A percentile compares a stretch with the other conserved stretches of the same genome.
Conservation (phyloP, 2,329 filamentous ascomycete species). For the Fusarium ambrosium region DNA sequence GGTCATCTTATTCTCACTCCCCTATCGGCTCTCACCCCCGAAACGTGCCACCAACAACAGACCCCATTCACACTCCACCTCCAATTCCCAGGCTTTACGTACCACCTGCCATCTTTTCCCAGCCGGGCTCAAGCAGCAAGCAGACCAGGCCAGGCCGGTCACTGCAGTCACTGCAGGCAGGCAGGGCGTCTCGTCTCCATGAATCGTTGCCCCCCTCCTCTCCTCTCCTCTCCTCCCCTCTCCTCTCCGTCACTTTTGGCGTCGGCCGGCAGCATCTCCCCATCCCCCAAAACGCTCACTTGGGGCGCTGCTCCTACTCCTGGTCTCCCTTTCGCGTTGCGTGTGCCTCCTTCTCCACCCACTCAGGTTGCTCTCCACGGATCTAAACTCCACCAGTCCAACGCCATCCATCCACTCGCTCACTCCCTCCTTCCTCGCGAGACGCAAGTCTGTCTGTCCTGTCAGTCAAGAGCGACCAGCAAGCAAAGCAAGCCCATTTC, state of each 20-base stretch:
- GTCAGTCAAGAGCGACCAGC: conserved; percentile 10
- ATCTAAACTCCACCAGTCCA: conserved; percentile 14
- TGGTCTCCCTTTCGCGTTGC: conserved; percentile 31
- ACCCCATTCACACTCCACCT: conserved; percentile 25
- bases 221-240: background rate
- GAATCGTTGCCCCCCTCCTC: background rate
- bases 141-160: background rate
- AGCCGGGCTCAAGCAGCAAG: background rate
- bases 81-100: conserved; percentile 22
- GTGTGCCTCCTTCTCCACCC: conserved; percentile 34
- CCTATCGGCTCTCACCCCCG: conserved; percentile 12
- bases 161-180: background rate
- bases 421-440: conserved; percentile 2
- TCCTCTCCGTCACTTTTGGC: conserved; percentile 5
- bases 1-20: conserved; percentile 27
- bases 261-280: background rate
- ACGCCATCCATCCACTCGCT: conserved; percentile 7
- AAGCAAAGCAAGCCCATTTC: conserved; percentile 27
- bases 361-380: conserved; percentile 9
- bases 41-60: conserved; percentile 38
- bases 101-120: conserved; percentile 19
- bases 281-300: conserved; percentile 30
- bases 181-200: background rate
- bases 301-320: conserved; percentile 6
- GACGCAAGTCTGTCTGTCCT: background rate